Base-by-base conservation (phyloP, 176 grass and related monocot species). In the Neostapfia colusana region DNA sequence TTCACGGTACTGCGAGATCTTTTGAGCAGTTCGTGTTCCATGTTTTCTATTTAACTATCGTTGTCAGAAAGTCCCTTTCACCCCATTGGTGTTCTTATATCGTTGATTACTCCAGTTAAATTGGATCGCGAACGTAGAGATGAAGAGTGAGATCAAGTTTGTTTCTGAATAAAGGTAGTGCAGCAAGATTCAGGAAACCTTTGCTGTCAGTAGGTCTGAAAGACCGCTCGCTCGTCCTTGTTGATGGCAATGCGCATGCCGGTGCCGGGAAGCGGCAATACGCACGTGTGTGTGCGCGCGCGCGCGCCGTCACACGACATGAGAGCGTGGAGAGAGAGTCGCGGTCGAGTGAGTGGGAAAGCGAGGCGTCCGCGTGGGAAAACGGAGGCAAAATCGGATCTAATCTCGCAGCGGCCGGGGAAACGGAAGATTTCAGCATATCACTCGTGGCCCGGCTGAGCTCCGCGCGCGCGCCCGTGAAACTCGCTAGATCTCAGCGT, bases 401-500 rank as follows among this genome's bases (percentile, higher is more conserved):
- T 49, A 67, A 85, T 74, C 70, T 85, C 80, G 74, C 45, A 27
- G 15, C 58, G 35, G 31, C 31, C 2, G 31, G 23, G 67, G 67
- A 66, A 25, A 20, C 13, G 12, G 45, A 48, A 0, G 0, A 10
- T 3, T 18, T 7, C 0, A 1, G 31, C 31, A 17, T 2, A 17
- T 2, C 17, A 51, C 48, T 7, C 48, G 20, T 15, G n/a, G n/a
- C n/a, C n/a, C n/a, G n/a, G n/a, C n/a, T n/a, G n/a, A n/a, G n/a
- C n/a, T n/a, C n/a, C n/a, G n/a, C n/a, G n/a, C n/a, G n/a, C n/a
- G n/a, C n/a, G 31, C 3, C 31, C 31, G 31, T 31, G 58, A 54
- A 78, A 18, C 57, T 45, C 44, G 54, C 69, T 75, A 83, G 63
- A 79, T 88, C 74, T 88, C 54, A 23, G 54, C 36, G 17, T 38